Evolutionary conservation across 371 early-diverging fungal genomes (phyloP).

Genomic region (Circinella minor): DNA sequence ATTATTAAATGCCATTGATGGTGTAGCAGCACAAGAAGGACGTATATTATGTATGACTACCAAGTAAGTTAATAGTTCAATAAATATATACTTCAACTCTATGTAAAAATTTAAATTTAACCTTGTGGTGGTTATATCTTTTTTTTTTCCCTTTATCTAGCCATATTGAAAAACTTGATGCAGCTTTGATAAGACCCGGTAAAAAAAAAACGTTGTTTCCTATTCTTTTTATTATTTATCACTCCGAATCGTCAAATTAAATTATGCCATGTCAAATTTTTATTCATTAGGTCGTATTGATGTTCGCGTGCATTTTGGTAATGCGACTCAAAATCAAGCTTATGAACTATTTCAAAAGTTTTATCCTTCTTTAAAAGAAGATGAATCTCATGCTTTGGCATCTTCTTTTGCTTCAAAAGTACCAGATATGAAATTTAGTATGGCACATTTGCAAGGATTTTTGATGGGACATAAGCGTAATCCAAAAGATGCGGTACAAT

Average conservation of each 20-base stretch:
- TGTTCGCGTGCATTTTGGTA: constrained; percentile 82
- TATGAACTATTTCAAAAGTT: constrained; percentile 60
- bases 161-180: constrained; percentile 92
- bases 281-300: constrained; percentile 81
- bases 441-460: constrained; percentile 84
- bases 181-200: constrained; percentile 95
- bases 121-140: neutral
- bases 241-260: neutral
- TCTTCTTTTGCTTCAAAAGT: constrained; percentile 51
- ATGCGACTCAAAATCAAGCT: constrained; percentile 77
- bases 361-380: constrained; percentile 25
- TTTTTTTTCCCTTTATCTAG: constrained; percentile 56
- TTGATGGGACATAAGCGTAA: constrained; percentile 30
- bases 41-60: constrained; percentile 85
- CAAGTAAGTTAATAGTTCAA: constrained; percentile 50
- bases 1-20: constrained; percentile 85
- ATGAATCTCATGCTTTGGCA: constrained; percentile 39
- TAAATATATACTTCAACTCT: too few species aligned
- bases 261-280: neutral
- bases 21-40: constrained; percentile 82
- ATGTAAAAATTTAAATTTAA: too few species aligned
- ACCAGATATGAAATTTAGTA: constrained; percentile 58
- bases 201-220: constrained; percentile 25
- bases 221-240: neutral
- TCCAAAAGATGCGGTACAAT: constrained; percentile 15